Conservation (phyloP, 129 eudicot genomes). For the Saussurea involucrata region DNA sequence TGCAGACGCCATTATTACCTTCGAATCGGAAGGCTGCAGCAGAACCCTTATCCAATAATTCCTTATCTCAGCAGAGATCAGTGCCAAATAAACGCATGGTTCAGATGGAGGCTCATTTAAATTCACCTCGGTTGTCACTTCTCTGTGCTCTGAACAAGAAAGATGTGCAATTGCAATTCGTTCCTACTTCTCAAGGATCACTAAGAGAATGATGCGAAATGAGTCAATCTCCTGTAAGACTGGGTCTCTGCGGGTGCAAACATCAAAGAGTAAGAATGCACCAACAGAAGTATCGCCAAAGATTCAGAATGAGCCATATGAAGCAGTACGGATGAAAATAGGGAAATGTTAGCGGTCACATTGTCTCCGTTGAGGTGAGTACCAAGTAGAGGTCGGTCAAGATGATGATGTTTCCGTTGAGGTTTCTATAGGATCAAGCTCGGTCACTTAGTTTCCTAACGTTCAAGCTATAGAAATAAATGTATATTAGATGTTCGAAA, state of each 20-base stretch:
- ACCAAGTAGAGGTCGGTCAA: no score
- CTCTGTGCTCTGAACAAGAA: constrained; percentile 26
- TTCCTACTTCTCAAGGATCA: constrained; percentile 8
- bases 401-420: no score
- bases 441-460: no score
- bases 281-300: constrained; percentile 40
- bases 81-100: constrained; percentile 48
- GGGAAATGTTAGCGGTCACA: no score
- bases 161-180: constrained; percentile 22
- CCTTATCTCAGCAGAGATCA: constrained; percentile 20
- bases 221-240: constrained; percentile 45
- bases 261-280: constrained; percentile 38
- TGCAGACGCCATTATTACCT: constrained; percentile 35
- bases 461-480: no score
- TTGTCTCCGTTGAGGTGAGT: no score
- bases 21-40: constrained; percentile 55
- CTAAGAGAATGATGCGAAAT: constrained; percentile 45
- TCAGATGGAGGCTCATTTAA: constrained; percentile 21
- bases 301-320: constrained; percentile 33
- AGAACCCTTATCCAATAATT: constrained; percentile 22
- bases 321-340: constrained; percentile 71
- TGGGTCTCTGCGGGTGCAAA: constrained; percentile 42
- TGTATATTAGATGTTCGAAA: no score
- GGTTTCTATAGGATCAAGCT: no score
- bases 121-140: constrained; percentile 23